Conservation (phyloP, 352 stramenopile genomes). For the Bremia lactucae region DNA sequence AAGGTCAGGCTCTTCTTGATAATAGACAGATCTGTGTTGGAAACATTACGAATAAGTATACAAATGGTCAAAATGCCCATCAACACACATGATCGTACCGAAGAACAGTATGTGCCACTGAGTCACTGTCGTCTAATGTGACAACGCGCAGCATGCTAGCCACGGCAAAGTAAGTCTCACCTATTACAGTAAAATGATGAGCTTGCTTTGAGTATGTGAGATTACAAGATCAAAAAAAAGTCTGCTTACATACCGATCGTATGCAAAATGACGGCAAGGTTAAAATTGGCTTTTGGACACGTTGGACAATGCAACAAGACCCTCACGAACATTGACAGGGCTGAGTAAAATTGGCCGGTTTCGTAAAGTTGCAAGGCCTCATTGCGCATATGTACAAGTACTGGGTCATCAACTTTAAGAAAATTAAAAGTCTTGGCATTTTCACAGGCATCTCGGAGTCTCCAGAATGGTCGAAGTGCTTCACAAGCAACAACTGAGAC, state of each 20-base stretch:
- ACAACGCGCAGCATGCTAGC: constrained; percentile 65
- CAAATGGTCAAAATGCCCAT: too few relatives aligned
- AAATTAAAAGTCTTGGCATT: neutral
- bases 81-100: constrained; percentile 16
- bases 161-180: constrained; percentile 59
- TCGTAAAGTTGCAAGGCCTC: constrained; percentile 37
- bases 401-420: constrained; percentile 6
- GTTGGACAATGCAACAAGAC: constrained; percentile 36
- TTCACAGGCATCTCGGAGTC: constrained; percentile 1
- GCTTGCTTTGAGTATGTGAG: too few relatives aligned
- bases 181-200: constrained; percentile 12
- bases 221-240: neutral
- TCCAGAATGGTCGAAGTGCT: constrained; percentile 14
- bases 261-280: constrained; percentile 66
- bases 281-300: constrained; percentile 64
- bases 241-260: constrained; percentile 44
- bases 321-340: constrained; percentile 33
- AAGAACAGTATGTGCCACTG: constrained; percentile 67
- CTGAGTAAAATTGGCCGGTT: constrained; percentile 34
- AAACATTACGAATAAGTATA: neutral
- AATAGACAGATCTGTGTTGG: constrained; percentile 52
- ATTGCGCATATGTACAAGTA: constrained; percentile 34
- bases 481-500: constrained; percentile 3
- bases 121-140: constrained; percentile 46
- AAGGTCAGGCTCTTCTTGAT: constrained; percentile 40